Percentiles rank a stretch among this genome's conserved stretches.
phyloP scores from a whole-genome alignment of 208 protist genomes.

The Leishmania tarentolae region DNA sequence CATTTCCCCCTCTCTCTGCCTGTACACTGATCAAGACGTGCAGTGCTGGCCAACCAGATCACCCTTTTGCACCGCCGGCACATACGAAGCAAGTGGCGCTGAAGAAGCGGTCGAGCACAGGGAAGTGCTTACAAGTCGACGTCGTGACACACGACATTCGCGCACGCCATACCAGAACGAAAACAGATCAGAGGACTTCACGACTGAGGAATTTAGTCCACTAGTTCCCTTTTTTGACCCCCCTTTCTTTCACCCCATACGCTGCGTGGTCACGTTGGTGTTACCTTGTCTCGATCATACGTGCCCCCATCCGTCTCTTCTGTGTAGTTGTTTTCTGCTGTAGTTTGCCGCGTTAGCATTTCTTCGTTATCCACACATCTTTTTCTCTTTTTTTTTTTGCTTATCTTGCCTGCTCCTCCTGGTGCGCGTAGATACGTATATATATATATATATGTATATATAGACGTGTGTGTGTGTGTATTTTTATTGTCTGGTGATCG shows the following conservation, averaged over 20 bases:
- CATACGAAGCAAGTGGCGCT: background rate
- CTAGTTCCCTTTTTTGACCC: background rate
- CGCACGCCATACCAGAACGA: background rate
- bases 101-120: background rate
- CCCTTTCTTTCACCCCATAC: background rate
- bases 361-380: background rate
- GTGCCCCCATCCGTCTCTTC: background rate
- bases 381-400: background rate
- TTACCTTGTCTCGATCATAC: background rate
- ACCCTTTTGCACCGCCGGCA: background rate
- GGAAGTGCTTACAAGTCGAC: background rate
- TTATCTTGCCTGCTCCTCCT: background rate
- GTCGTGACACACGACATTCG: background rate
- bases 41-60: background rate
- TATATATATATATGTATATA: too few relatives aligned
- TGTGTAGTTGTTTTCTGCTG: background rate
- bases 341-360: background rate
- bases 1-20: background rate
- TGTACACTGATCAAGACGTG: background rate
- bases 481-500: background rate
- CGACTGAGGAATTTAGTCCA: background rate
- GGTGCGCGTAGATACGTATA: background rate
- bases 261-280: background rate
- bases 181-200: background rate
- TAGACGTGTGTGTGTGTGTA: too few relatives aligned